Conservation (phyloP, 176 grass and related monocot genomes). For the Rhynchospora breviuscula region DNA sequence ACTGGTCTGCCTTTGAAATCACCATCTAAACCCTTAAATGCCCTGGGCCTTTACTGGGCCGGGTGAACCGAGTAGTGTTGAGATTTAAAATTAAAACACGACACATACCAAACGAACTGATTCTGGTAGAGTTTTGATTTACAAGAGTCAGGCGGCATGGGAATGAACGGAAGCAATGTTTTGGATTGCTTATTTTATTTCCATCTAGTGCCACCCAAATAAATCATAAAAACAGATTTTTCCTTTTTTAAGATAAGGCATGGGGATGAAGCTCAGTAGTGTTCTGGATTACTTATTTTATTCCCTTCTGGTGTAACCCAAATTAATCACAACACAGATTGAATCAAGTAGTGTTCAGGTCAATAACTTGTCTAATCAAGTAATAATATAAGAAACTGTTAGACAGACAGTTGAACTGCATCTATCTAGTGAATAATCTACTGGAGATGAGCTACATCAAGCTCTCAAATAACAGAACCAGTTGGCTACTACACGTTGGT, state of each 20-base stretch:
- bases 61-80: not conserved
- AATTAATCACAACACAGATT: not conserved
- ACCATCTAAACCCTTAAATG: not conserved
- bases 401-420: too few species aligned
- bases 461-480: too few species aligned
- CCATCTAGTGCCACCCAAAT: not conserved
- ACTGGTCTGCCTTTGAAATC: not conserved
- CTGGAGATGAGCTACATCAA: too few species aligned
- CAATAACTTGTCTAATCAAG: not conserved
- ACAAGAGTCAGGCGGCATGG: too few species aligned
- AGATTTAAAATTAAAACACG: not conserved
- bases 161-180: not conserved
- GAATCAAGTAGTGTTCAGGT: too few species aligned
- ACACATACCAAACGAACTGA: not conserved
- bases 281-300: not conserved
- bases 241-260: too few species aligned
- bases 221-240: not conserved
- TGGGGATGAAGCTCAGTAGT: not conserved
- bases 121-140: not conserved
- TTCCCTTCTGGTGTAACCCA: not conserved
- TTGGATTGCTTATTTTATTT: not conserved
- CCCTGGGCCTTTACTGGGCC: not conserved
- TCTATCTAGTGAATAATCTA: too few species aligned
- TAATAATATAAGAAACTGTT: not conserved
- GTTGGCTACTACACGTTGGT: too few species aligned